Percentiles rank a stretch among this genome's conserved stretches.
Conservation (phyloP, 2,329 filamentous ascomycete species). For the Talaromyces albobiverticillius region DNA sequence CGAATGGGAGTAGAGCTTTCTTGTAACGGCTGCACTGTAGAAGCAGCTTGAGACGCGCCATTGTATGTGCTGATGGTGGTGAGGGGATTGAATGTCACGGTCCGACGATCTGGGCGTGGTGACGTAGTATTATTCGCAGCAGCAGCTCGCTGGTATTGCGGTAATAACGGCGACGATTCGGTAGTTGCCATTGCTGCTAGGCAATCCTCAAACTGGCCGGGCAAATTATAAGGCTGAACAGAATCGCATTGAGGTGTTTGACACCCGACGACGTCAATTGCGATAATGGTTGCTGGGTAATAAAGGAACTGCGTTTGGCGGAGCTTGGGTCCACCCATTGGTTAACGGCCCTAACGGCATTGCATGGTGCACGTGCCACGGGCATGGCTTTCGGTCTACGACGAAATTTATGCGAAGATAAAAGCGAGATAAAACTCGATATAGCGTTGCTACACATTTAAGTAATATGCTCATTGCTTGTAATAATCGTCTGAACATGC, state of each 20-base stretch:
- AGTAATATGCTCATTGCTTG: background rate
- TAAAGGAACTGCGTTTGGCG: background rate
- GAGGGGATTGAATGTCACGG: conserved; percentile 49
- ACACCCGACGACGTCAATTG: no score
- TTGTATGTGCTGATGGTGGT: conserved; percentile 45
- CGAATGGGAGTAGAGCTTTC: conserved; percentile 36
- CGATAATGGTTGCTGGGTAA: background rate
- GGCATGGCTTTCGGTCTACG: background rate
- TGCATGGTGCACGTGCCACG: background rate
- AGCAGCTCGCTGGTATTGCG: conserved; percentile 28
- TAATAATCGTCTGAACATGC: conserved; percentile 17
- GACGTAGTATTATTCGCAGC: conserved; percentile 29
- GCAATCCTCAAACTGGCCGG: background rate
- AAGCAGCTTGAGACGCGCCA: conserved; percentile 38
- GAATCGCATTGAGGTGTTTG: background rate
- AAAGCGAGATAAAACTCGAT: background rate
- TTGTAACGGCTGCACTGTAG: conserved; percentile 41
- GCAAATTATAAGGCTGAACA: background rate
- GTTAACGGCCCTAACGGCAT: background rate
- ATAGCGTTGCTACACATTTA: no score
- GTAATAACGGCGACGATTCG: conserved; percentile 43
- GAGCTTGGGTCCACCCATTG: background rate
- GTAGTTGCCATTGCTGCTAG: conserved; percentile 31
- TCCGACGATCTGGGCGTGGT: conserved; percentile 37
- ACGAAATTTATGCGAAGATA: background rate